phyloP scores from a whole-genome alignment of 768 basidiomycete genomes.

The Lyophyllum atratum region DNA sequence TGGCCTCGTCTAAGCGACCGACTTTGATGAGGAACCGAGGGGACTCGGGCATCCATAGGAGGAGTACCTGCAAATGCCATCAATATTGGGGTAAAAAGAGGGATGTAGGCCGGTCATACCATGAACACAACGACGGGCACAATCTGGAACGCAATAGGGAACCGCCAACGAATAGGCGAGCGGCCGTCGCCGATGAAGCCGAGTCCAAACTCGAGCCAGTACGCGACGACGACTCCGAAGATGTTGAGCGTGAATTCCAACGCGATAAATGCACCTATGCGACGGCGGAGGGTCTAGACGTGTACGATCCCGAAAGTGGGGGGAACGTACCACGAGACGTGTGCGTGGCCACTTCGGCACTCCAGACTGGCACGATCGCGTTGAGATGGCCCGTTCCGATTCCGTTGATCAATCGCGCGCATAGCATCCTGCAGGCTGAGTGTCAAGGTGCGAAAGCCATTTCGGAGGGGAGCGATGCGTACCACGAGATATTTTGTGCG shows the following conservation, averaged over 20 bases:
- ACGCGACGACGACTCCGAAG: constrained; percentile 45
- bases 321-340: constrained; percentile 36
- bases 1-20: constrained; percentile 39
- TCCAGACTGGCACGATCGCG: constrained; percentile 47
- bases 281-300: background rate
- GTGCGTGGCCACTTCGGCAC: constrained; percentile 45
- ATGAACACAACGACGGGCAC: constrained; percentile 41
- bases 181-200: constrained; percentile 44
- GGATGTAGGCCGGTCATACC: constrained; percentile 18
- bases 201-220: constrained; percentile 48
- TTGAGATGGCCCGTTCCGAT: constrained; percentile 46
- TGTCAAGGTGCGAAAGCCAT: background rate
- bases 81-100: background rate
- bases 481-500: constrained; percentile 44
- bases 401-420: constrained; percentile 44
- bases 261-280: constrained; percentile 42
- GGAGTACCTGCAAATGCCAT: constrained; percentile 15
- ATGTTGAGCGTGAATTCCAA: constrained; percentile 43
- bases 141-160: constrained; percentile 48
- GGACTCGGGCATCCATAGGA: constrained; percentile 43
- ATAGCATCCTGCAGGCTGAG: constrained; percentile 39
- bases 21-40: constrained; percentile 41
- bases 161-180: constrained; percentile 38
- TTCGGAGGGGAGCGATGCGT: constrained; percentile 4
- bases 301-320: background rate